Base-by-base conservation (phyloP, 1,284 basidiomycete species). In the Ceratobasidium sp. region DNA sequence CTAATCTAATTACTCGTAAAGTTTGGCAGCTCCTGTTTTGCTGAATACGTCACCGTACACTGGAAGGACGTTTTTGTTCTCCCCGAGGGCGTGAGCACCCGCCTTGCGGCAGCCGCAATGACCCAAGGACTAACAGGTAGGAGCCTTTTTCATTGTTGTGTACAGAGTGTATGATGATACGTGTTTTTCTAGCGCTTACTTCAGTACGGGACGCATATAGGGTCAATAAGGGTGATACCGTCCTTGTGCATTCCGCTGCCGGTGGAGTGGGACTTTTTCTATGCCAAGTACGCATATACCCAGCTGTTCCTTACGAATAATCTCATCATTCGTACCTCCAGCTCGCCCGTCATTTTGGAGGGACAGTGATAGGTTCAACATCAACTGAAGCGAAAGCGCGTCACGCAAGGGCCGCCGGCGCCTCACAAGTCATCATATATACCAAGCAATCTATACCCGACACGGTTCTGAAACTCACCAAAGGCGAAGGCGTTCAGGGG, bases 291-390 rank as follows among this genome's bases (percentile, higher is more conserved):
- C 80, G 82, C 80, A 7, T 20, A 58, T 28, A 28, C 42, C 23
- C 44, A 28, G 12, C 46, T n/a, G 18, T 72, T 49, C 79, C 82
- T 1, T 12, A 46, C n/a, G 12, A 53, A 20, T n/a, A n/a, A 56
- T 26, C 56, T 58, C 20, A 58, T 4, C 40, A 70, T 1, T 4
- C 3, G 2, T 1, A n/a, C 42, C 18, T 13, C 7, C 20, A 86
- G 88, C 86, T 81, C 86, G 91, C 79, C 61, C 84, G 83, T 51
- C 82, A 87, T 66, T 81, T 87, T 53, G 97, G 97, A 18, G 97
- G 94, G 0, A 92, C 91, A 12, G 95, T 98, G 33, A 98, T 99
- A 82, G 97, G 95, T 1, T 98, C 97, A 20, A 95, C 95, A 0
- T 97, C 96, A 1, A 94, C 93, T 0, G 84, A 86, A 26, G 95